Conservation (phyloP, 768 basidiomycete genomes). For the Brasilioporus rufonigricans region DNA sequence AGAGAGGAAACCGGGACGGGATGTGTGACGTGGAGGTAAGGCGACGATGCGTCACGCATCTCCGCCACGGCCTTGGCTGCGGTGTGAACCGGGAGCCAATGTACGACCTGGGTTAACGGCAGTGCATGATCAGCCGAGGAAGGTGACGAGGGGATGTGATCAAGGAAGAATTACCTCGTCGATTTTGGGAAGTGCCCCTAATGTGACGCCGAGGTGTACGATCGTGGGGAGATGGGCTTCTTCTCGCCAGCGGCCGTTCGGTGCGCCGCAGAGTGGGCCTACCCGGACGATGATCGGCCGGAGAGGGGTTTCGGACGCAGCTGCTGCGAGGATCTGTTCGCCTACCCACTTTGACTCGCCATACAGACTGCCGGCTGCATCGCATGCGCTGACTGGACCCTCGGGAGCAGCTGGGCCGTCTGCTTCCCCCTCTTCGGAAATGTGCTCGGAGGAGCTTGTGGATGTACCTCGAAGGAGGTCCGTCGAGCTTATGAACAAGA, state of each 20-base stretch:
- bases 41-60: slow-evolving; percentile 11
- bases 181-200: slow-evolving; percentile 20
- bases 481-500: slow-evolving; percentile 35
- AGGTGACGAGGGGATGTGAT: not conserved
- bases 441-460: not conserved
- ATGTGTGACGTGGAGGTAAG: slow-evolving; percentile 12
- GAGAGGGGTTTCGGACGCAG: slow-evolving; percentile 17
- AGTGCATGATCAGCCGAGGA: not conserved
- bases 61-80: slow-evolving; percentile 14
- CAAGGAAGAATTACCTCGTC: slow-evolving; percentile 17
- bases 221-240: slow-evolving; percentile 38
- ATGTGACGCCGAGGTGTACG: slow-evolving; percentile 19
- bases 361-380: slow-evolving; percentile 11
- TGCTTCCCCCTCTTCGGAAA: not conserved
- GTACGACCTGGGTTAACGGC: not conserved
- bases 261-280: slow-evolving; percentile 37
- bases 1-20: slow-evolving; percentile 8
- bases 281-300: slow-evolving; percentile 34
- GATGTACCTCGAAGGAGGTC: slow-evolving; percentile 5
- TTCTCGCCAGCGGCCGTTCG: slow-evolving; percentile 39
- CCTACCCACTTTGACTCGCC: slow-evolving; percentile 24
- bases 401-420: not conserved
- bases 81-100: slow-evolving; percentile 2
- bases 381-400: slow-evolving; percentile 2
- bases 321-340: slow-evolving; percentile 21